Conservation (phyloP, 768 basidiomycete species). For the Panus rudis region DNA sequence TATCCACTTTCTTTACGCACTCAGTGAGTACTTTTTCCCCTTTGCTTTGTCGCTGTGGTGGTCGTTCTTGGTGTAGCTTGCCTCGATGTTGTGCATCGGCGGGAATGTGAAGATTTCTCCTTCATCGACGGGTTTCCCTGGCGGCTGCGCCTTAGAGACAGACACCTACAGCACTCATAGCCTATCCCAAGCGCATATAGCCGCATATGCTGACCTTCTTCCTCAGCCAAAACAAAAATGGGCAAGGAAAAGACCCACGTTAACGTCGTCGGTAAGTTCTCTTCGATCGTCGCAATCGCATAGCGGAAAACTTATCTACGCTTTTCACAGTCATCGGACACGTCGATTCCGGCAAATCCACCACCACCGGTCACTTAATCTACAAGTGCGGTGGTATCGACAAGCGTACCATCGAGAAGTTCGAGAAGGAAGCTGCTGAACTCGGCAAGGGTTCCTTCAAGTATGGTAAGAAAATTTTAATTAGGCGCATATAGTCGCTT, state of each 20-base stretch:
- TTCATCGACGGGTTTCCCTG: no score
- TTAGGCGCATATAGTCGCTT: slow-evolving; percentile 17
- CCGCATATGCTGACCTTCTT: slow-evolving; percentile 5
- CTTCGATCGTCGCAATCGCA: slow-evolving; percentile 14
- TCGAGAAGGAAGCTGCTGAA: slow-evolving; percentile 99
- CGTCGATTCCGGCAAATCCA: slow-evolving; percentile 99
- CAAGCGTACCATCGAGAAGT: slow-evolving; percentile 99
- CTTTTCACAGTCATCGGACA: slow-evolving; percentile 80
- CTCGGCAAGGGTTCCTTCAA: slow-evolving; percentile 99
- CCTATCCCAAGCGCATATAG: neutral
- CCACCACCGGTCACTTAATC: slow-evolving; percentile 99
- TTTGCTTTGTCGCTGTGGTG: slow-evolving; percentile 1
- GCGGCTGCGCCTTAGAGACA: no score
- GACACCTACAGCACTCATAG: no score
- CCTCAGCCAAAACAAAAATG: slow-evolving; percentile 63
- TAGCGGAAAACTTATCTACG: slow-evolving; percentile 18
- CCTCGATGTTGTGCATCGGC: no score
- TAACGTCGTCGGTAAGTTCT: slow-evolving; percentile 88
- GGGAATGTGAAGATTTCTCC: no score
- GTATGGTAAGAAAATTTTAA: slow-evolving; percentile 59
- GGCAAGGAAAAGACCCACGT: slow-evolving; percentile 96
- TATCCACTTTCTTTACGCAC: slow-evolving; percentile 23
- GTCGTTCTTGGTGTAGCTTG: slow-evolving; percentile 1
- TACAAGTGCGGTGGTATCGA: slow-evolving; percentile 99
- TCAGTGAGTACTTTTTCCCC: slow-evolving; percentile 30